These are phyloP conservation scores for Centella asiatica DNA, from an alignment of 129 eudicot genomes.

Conservation along the genomic window DNA sequence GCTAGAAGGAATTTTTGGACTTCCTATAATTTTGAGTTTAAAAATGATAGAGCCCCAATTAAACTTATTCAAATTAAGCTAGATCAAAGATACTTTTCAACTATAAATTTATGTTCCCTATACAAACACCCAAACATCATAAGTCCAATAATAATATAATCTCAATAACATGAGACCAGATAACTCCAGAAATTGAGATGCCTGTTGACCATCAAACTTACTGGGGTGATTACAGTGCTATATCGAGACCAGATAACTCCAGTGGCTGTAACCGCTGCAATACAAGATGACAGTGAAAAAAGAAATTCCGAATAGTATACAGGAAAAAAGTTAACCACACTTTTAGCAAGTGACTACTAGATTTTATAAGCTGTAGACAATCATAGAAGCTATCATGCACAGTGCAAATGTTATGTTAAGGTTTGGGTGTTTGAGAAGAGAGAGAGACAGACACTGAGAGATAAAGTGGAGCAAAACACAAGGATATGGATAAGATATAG, in stretches of 20 bases:
- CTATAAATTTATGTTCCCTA: too few species aligned
- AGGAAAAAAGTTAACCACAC: too few species aligned
- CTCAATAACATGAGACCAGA: not conserved
- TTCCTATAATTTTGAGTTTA: too few species aligned
- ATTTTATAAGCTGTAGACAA: too few species aligned
- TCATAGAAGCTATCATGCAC: not conserved
- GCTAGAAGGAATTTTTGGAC: too few species aligned
- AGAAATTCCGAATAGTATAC: not conserved
- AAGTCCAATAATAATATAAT: not conserved
- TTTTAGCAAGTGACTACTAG: too few species aligned
- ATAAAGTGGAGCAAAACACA: not conserved
- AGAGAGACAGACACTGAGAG: not conserved
- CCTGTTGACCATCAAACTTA: slow-evolving; percentile 26
- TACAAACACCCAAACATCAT: not conserved
- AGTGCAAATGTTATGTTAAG: not conserved
- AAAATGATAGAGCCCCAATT: too few species aligned
- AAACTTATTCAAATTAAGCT: too few species aligned
- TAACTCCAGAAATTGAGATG: not conserved
- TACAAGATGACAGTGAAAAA: slow-evolving; percentile 1
- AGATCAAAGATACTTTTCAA: not conserved
- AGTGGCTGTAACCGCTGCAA: slow-evolving; percentile 79
- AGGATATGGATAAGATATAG: too few species aligned
- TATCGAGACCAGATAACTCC: slow-evolving; percentile 97
- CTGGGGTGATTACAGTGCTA: slow-evolving; percentile 88
- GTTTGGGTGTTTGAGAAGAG: not conserved